These are phyloP conservation scores for Paracorniculantispora psalliotae DNA, from an alignment of 2,329 filamentous ascomycete species.

Conservation along the genomic window DNA sequence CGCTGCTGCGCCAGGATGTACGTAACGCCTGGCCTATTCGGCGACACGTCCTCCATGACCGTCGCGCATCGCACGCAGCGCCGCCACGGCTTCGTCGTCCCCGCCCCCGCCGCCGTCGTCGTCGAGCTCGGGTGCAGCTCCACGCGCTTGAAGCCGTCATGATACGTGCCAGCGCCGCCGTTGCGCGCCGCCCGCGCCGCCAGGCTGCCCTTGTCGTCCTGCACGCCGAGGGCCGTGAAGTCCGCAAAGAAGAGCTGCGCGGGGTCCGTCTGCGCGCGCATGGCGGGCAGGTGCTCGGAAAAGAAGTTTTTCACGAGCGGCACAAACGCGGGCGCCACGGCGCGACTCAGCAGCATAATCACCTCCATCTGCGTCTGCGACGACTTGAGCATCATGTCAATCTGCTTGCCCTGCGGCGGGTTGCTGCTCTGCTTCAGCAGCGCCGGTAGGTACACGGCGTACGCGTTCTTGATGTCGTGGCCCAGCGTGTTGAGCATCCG, in stretches of 20 bases:
- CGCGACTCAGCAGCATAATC: conserved; percentile 44
- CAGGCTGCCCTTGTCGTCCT: conserved; percentile 49
- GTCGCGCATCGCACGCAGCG: conserved; percentile 53
- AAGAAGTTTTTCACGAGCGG: conserved; percentile 63
- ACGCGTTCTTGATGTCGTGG: conserved; percentile 46
- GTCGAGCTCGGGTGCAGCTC: conserved; percentile 37
- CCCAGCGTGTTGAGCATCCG: conserved; percentile 50
- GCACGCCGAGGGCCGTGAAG: conserved; percentile 63
- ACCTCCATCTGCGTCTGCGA: conserved; percentile 48
- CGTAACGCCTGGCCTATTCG: conserved; percentile 43
- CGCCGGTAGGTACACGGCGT: conserved; percentile 41
- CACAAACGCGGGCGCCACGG: conserved; percentile 43
- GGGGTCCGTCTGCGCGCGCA: conserved; percentile 58
- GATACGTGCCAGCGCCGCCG: conserved; percentile 32
- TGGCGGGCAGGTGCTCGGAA: conserved; percentile 49
- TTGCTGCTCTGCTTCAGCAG: conserved; percentile 41
- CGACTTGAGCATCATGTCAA: conserved; percentile 40
- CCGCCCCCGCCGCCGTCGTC: too few relatives aligned
- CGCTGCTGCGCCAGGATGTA: conserved; percentile 52
- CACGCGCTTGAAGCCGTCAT: conserved; percentile 54
- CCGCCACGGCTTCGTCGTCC: conserved; percentile 30
- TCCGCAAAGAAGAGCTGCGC: conserved; percentile 69
- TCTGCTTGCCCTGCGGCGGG: conserved; percentile 37
- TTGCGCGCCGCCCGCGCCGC: conserved; percentile 32
- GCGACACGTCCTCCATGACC: conserved; percentile 58